Percentiles rank a stretch among this genome's conserved stretches.
These are phyloP conservation scores for Alternaria novae-zelandiae DNA, from an alignment of 2,329 filamentous ascomycete species.

Conservation along the genomic window DNA sequence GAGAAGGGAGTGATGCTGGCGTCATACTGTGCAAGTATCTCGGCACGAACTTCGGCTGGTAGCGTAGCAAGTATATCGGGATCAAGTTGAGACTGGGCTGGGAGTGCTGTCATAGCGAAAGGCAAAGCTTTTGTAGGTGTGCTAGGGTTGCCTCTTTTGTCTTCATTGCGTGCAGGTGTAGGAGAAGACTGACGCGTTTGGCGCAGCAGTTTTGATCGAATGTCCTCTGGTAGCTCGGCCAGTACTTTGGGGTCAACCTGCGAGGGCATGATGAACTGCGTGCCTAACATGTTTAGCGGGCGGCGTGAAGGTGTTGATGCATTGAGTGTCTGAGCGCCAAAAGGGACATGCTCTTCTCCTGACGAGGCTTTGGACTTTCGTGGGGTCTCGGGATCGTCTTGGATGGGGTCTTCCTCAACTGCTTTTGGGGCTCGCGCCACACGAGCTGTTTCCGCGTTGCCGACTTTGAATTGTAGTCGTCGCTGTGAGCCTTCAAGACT, in stretches of 20 bases:
- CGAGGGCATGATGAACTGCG: conserved; percentile 88
- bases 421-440: conserved; percentile 20
- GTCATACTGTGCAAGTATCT: conserved; percentile 77
- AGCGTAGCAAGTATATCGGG: conserved; percentile 82
- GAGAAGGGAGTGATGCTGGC: conserved; percentile 28
- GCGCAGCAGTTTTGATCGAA: conserved; percentile 73
- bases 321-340: conserved; percentile 47
- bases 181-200: conserved; percentile 39
- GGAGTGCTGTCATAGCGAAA: conserved; percentile 52
- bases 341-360: conserved; percentile 43
- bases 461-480: conserved; percentile 73
- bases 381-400: conserved; percentile 54
- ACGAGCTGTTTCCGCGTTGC: conserved; percentile 47
- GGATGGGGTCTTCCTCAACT: conserved; percentile 51
- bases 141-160: not conserved
- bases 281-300: conserved; percentile 80
- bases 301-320: conserved; percentile 62
- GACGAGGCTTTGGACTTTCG: conserved; percentile 35
- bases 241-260: conserved; percentile 84
- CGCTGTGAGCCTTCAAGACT: conserved; percentile 75
- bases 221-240: conserved; percentile 82
- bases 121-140: conserved; percentile 27
- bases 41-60: conserved; percentile 83
- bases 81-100: conserved; percentile 79
- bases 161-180: conserved; percentile 23